Evolutionary conservation across 148 eudicot genomes (phyloP).

Genomic region (Spergularia marina): DNA sequence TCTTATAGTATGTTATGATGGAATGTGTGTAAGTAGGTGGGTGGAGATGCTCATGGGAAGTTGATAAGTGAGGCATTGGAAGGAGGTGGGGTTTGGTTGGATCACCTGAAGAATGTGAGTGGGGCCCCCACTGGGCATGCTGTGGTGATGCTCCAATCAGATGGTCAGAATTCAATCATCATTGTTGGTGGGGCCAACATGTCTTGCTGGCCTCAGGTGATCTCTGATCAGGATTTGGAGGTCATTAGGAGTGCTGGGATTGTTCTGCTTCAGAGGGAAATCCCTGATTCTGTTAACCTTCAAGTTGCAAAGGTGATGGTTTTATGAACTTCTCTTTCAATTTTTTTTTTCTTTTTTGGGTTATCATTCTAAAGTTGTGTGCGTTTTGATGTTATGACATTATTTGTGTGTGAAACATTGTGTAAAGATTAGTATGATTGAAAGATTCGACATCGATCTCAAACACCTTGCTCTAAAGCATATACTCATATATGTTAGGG

Average conservation of each 20-base stretch:
- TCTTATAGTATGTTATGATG: no score
- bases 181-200: conserved; percentile 90
- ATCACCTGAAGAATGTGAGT: conserved; percentile 45
- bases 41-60: conserved; percentile 83
- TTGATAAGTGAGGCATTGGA: conserved; percentile 63
- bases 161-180: conserved; percentile 87
- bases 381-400: no score
- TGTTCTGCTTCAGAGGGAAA: conserved; percentile 94
- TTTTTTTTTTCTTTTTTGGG: conserved; percentile 9
- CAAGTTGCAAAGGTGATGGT: conserved; percentile 79
- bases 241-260: conserved; percentile 75
- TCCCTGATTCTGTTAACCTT: conserved; percentile 82
- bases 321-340: not conserved
- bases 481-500: no score
- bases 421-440: no score
- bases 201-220: conserved; percentile 60
- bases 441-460: no score
- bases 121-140: conserved; percentile 92
- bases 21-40: conserved; percentile 29
- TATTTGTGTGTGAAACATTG: no score
- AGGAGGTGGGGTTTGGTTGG: conserved; percentile 64
- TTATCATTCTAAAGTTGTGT: not conserved
- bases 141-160: conserved; percentile 83
- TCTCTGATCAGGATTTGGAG: conserved; percentile 53
- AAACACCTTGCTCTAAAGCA: no score